Conservation (phyloP, 2,329 filamentous ascomycete species). For the Hypomyces perniciosus region DNA sequence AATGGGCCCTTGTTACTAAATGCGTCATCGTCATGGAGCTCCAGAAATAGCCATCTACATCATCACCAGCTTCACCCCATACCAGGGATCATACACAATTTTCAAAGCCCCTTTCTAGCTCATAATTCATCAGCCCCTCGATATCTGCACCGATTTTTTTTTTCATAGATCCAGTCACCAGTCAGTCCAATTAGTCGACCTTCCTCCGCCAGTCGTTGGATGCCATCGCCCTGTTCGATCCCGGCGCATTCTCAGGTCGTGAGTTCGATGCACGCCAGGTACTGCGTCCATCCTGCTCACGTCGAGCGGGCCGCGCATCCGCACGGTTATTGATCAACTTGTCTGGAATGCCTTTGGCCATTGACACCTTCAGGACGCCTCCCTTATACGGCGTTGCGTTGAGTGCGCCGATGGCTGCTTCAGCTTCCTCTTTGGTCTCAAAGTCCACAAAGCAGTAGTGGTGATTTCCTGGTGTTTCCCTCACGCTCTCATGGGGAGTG, state of each 20-base stretch:
- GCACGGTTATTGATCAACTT: not conserved
- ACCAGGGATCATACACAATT: no score
- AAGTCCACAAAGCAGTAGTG: slow-evolving; percentile 65
- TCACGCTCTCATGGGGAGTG: slow-evolving; percentile 52
- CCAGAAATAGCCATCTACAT: no score
- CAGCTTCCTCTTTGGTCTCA: slow-evolving; percentile 45
- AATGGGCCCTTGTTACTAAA: no score
- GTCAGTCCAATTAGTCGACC: not conserved
- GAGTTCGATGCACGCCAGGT: slow-evolving; percentile 5
- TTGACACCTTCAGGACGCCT: slow-evolving; percentile 17
- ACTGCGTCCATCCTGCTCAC: not conserved
- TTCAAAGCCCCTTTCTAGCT: no score
- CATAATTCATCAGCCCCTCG: not conserved
- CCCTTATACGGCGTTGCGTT: slow-evolving; percentile 19
- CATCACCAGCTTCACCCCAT: no score
- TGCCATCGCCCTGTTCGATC: slow-evolving; percentile 9
- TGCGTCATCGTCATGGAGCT: no score
- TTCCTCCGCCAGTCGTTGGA: slow-evolving; percentile 11
- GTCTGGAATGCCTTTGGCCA: slow-evolving; percentile 12
- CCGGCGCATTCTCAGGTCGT: not conserved
- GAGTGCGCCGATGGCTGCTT: slow-evolving; percentile 37
- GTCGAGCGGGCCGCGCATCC: not conserved
- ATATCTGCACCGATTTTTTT: not conserved
- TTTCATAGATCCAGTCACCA: not conserved
- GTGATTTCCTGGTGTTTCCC: slow-evolving; percentile 46